A percentile compares a stretch with the other conserved stretches of the same genome.
Conservation (phyloP, 1,139 yeast species). For the Kurtzmaniella natalensis region DNA sequence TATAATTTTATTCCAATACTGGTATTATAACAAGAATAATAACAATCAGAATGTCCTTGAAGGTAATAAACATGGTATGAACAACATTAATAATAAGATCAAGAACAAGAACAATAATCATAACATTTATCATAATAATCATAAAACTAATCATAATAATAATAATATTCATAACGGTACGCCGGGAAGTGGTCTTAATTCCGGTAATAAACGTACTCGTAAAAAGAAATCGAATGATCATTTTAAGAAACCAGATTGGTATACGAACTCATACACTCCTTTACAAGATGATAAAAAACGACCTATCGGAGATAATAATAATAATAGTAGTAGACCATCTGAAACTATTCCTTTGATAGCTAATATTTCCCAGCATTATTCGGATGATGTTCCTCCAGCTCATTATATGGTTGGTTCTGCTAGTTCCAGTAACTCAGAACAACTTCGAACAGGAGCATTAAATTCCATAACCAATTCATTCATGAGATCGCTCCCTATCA, state of each 20-base stretch:
- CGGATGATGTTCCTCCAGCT: constrained; percentile 20
- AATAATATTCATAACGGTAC: too few species aligned
- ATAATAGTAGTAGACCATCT: not conserved
- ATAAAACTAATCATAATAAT: too few species aligned
- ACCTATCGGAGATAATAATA: not conserved
- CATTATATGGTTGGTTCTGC: constrained; percentile 21
- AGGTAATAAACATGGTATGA: too few species aligned
- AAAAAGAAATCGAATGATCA: constrained; percentile 8
- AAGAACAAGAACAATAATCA: too few species aligned
- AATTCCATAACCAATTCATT: constrained; percentile 19
- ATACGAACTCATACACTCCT: constrained; percentile 17
- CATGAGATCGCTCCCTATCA: constrained; percentile 11
- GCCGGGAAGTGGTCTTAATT: constrained; percentile 1
- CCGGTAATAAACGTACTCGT: constrained; percentile 1
- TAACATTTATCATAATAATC: too few species aligned
- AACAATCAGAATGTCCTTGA: too few species aligned
- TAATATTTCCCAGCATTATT: not conserved
- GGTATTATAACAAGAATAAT: constrained; percentile 23
- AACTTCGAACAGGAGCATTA: constrained; percentile 14
- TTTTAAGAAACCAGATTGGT: constrained; percentile 40
- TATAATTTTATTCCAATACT: constrained; percentile 30
- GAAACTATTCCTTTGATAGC: not conserved
- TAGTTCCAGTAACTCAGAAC: constrained; percentile 1
- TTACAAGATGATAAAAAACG: not conserved
- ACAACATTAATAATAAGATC: too few species aligned